A percentile compares a stretch with the other conserved stretches of the same genome.
These are phyloP conservation scores for Beauveria sp. DNA, from an alignment of 2,329 filamentous ascomycete genomes.

Conservation along the genomic window DNA sequence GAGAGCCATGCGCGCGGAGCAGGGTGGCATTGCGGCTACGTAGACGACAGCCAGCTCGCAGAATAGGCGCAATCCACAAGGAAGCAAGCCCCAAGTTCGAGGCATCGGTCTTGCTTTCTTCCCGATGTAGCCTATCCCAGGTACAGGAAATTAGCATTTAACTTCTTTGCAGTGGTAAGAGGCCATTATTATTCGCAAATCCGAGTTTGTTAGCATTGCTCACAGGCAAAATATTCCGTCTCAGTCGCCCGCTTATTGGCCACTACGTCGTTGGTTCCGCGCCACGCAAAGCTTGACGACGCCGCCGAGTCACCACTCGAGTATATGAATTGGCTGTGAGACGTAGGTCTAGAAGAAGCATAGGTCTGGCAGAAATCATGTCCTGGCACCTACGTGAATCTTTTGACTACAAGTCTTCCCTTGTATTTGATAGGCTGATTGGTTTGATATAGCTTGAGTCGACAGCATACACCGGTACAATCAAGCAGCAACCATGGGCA, in stretches of 20 bases:
- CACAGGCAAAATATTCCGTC: not conserved
- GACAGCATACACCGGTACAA: not conserved
- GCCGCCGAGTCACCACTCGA: not conserved
- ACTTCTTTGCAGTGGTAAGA: not conserved
- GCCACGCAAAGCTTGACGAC: not conserved
- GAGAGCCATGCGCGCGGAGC: not conserved
- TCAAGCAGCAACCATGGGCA: not conserved
- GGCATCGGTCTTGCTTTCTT: not conserved
- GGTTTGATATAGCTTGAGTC: too few species aligned
- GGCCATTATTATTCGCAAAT: not conserved
- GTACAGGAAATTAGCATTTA: not conserved
- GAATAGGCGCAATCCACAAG: slow-evolving; percentile 6
- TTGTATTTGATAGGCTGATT: too few species aligned
- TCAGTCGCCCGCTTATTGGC: not conserved
- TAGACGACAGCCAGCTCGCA: not conserved
- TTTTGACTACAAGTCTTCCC: too few species aligned
- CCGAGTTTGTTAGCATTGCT: not conserved
- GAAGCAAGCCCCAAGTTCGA: not conserved
- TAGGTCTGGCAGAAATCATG: too few species aligned
- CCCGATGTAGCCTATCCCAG: not conserved
- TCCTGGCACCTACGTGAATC: too few species aligned
- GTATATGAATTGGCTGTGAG: too few species aligned
- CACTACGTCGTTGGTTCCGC: not conserved
- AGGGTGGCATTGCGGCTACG: not conserved
- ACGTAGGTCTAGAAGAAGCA: too few species aligned